A percentile compares a stretch with the other conserved stretches of the same genome.
These are phyloP conservation scores for Marchantia paleacea DNA, from an alignment of 225 moss, liverwort and hornwort species.

Conservation along the genomic window DNA sequence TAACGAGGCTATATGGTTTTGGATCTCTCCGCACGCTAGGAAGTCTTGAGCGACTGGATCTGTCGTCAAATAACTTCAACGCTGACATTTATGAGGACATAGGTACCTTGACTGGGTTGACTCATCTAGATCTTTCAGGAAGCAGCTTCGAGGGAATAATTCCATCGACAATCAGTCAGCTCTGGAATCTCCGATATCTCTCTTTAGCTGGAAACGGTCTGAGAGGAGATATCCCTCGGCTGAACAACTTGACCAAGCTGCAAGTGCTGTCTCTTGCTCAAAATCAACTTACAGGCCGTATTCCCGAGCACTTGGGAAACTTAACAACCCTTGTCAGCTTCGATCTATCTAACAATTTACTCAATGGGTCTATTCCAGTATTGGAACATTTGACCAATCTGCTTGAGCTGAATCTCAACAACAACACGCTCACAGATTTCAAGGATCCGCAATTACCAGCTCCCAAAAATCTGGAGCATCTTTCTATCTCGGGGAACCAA, in stretches of 20 bases:
- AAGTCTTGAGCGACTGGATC: not conserved
- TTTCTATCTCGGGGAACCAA: not conserved
- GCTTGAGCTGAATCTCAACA: not conserved
- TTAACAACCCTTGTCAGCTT: not conserved
- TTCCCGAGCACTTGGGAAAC: not conserved
- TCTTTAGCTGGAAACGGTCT: constrained; percentile 4
- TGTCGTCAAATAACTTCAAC: not conserved
- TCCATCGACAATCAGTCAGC: constrained; percentile 1
- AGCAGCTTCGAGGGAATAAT: not conserved
- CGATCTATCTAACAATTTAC: constrained; percentile 4
- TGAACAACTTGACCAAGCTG: constrained; percentile 9
- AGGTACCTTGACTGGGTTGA: not conserved
- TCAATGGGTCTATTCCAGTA: constrained; percentile 5
- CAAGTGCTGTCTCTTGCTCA: constrained; percentile 7
- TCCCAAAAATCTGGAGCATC: constrained; percentile 10
- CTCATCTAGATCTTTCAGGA: not conserved
- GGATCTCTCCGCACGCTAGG: not conserved
- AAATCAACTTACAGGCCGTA: constrained; percentile 2
- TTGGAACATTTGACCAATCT: not conserved
- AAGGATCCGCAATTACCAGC: not conserved
- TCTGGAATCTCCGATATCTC: constrained; percentile 8
- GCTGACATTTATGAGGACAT: not conserved
- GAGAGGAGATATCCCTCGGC: not conserved
- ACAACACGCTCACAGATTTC: constrained; percentile 14
- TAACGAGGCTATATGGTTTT: not conserved